These are phyloP conservation scores for Hemileia vastatrix DNA, from an alignment of 1,284 basidiomycete species.

Conservation along the genomic window DNA sequence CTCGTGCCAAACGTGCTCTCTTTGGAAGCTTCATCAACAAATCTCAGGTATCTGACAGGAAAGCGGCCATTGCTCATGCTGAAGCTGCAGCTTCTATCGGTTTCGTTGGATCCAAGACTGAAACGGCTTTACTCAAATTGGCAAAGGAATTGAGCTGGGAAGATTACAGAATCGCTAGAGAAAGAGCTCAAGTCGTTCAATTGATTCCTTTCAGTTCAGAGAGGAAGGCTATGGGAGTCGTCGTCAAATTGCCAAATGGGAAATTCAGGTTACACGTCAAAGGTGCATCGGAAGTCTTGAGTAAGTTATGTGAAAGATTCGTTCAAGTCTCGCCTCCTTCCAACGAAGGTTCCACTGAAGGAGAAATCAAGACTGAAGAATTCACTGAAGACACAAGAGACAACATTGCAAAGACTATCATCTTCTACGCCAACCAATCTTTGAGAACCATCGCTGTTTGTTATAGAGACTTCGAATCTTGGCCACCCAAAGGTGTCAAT, in stretches of 20 bases:
- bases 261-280: conserved; percentile 72
- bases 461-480: conserved; percentile 74
- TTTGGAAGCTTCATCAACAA: not conserved
- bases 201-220: conserved; percentile 93
- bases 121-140: conserved; percentile 81
- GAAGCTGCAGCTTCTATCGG: conserved; percentile 37
- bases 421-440: conserved; percentile 92
- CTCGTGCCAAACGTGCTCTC: not conserved
- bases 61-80: not conserved
- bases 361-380: conserved; percentile 52
- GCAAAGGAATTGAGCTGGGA: conserved; percentile 77
- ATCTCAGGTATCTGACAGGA: not conserved
- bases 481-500: conserved; percentile 59
- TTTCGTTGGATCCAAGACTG: conserved; percentile 93
- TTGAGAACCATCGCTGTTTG: conserved; percentile 86
- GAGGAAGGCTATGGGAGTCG: conserved; percentile 91
- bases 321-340: conserved; percentile 53
- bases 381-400: conserved; percentile 60
- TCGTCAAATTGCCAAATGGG: conserved; percentile 57
- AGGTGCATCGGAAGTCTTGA: conserved; percentile 86
- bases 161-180: conserved; percentile 61
- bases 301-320: conserved; percentile 61
- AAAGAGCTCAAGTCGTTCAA: conserved; percentile 62
- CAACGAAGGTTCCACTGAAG: conserved; percentile 32
- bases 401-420: conserved; percentile 81